phyloP scores from a whole-genome alignment of 1,139 yeast genomes.

The Torulaspora globosa region DNA sequence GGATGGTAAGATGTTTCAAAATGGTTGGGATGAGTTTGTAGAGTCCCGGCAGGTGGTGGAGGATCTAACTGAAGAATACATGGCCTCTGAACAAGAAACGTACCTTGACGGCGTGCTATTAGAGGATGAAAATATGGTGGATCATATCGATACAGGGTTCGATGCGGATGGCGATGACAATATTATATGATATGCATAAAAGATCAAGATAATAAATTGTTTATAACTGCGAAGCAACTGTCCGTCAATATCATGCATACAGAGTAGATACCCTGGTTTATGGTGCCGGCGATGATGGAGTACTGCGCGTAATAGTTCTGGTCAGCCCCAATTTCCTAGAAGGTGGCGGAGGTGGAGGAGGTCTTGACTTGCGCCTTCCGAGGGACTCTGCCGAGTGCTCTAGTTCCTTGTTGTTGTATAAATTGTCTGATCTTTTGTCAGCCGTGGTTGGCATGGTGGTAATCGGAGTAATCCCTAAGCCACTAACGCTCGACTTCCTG shows the following conservation, averaged over 20 bases:
- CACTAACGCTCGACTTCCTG: constrained; percentile 21
- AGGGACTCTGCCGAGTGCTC: constrained; percentile 38
- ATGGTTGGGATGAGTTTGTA: constrained; percentile 70
- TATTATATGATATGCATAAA: constrained; percentile 10
- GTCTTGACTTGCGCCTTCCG: constrained; percentile 29
- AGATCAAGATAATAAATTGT: neutral
- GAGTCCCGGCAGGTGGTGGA: constrained; percentile 74
- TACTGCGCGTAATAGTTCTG: constrained; percentile 3
- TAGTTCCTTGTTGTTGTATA: constrained; percentile 18
- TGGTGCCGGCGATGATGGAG: constrained; percentile 4
- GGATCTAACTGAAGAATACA: constrained; percentile 68
- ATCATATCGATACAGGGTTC: constrained; percentile 21
- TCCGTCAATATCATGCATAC: neutral
- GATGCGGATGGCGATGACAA: constrained; percentile 37
- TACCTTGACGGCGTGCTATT: constrained; percentile 44
- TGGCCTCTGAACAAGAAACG: constrained; percentile 50
- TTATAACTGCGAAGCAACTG: neutral
- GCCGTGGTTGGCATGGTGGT: constrained; percentile 5
- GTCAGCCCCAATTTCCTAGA: constrained; percentile 27
- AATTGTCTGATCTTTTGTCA: constrained; percentile 9
- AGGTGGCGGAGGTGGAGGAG: constrained; percentile 38
- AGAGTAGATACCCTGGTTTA: neutral
- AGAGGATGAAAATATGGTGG: constrained; percentile 36
- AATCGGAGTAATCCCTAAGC: constrained; percentile 13
- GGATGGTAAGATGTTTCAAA: constrained; percentile 50